These are phyloP conservation scores for Penicillium hesseltinei DNA, from an alignment of 2,329 filamentous ascomycete species.

Conservation along the genomic window DNA sequence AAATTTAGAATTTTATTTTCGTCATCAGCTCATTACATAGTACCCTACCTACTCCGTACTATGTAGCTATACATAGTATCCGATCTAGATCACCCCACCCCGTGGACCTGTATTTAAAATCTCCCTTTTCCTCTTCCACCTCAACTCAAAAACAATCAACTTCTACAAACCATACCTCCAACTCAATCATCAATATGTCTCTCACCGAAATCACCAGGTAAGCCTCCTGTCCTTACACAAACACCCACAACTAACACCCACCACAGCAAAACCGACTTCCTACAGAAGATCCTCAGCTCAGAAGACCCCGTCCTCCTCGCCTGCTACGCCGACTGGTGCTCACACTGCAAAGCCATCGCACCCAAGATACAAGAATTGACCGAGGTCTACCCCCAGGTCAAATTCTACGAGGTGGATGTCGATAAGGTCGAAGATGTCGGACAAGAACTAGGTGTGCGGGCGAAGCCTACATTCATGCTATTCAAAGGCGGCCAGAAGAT, in stretches of 20 bases:
- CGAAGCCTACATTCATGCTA: constrained; percentile 7
- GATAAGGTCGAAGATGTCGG: background rate
- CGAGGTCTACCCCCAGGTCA: background rate
- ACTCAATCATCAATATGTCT: constrained; percentile 2
- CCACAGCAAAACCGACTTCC: constrained; percentile 2
- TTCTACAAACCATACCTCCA: background rate
- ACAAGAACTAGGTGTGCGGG: constrained; percentile 1
- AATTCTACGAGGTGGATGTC: constrained; percentile 9
- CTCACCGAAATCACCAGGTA: constrained; percentile 5
- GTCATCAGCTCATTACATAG: background rate
- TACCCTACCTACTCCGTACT: too few relatives aligned
- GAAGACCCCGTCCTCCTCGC: background rate
- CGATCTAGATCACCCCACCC: constrained; percentile 3
- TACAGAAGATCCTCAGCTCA: background rate
- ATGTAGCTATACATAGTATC: background rate
- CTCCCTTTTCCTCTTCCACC: background rate
- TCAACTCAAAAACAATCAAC: background rate
- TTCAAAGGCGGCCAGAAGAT: constrained; percentile 5
- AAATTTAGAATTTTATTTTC: background rate
- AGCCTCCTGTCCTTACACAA: background rate
- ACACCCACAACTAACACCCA: background rate
- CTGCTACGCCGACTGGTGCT: constrained; percentile 6
- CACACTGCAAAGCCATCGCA: constrained; percentile 1
- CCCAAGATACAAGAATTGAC: constrained; percentile 1
- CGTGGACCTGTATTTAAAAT: background rate